Conservation (phyloP, 345 rosid genomes). For the Punica granatum region DNA sequence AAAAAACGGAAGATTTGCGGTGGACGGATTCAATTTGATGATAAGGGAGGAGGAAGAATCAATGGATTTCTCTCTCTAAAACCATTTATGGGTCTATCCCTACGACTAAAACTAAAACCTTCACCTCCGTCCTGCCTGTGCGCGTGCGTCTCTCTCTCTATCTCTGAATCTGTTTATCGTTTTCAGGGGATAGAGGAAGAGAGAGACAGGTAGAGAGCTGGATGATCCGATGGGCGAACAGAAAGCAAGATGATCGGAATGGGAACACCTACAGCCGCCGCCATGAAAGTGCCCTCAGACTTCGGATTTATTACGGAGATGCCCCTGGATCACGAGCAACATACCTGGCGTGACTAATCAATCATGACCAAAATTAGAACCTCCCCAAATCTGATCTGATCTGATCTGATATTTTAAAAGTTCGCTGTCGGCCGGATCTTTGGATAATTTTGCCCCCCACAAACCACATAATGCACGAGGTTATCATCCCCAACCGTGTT, state of each 20-base stretch:
- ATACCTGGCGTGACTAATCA: too few species aligned
- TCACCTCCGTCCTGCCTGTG: too few species aligned
- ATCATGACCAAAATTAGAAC: not conserved
- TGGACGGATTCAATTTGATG: not conserved
- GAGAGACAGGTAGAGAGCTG: too few species aligned
- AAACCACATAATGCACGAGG: too few species aligned
- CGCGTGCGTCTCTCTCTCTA: not conserved
- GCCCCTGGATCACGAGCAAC: not conserved
- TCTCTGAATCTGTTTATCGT: not conserved
- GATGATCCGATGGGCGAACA: not conserved
- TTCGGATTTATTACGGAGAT: not conserved
- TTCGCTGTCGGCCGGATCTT: too few species aligned
- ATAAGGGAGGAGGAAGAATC: not conserved
- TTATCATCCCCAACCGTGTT: too few species aligned
- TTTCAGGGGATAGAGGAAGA: not conserved
- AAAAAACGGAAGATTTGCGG: not conserved
- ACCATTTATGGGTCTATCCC: not conserved
- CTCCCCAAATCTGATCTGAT: too few species aligned
- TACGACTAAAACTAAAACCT: not conserved
- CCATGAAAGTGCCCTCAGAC: not conserved
- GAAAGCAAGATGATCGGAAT: not conserved
- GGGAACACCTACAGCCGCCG: not conserved
- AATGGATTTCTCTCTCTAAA: not conserved
- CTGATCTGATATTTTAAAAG: too few species aligned
- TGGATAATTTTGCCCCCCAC: too few species aligned